These are phyloP conservation scores for Capronia coronata DNA, from an alignment of 2,329 filamentous ascomycete genomes.

Conservation along the genomic window DNA sequence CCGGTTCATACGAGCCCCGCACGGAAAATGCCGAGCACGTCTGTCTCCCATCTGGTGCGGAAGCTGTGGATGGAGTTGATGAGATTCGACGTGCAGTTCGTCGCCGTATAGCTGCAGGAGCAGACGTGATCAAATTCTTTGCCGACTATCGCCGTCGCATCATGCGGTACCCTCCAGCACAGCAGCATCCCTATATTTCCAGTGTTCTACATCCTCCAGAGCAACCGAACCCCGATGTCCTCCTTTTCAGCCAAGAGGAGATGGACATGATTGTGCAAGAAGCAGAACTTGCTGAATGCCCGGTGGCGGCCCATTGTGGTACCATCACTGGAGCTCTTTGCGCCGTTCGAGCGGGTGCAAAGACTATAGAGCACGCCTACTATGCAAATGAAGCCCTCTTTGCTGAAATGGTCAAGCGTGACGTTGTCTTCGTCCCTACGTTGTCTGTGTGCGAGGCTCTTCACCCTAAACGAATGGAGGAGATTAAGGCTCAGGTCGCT, in stretches of 20 bases:
- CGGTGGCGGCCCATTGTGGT: conserved; percentile 43
- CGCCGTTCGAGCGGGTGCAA: conserved; percentile 45
- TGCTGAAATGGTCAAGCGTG: conserved; percentile 40
- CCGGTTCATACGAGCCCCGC: conserved; percentile 46
- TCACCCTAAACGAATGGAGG: conserved; percentile 21
- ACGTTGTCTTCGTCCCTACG: conserved; percentile 49
- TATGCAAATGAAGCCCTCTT: conserved; percentile 39
- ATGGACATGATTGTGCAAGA: conserved; percentile 45
- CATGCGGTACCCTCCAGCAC: conserved; percentile 39
- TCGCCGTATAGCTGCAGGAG: conserved; percentile 43
- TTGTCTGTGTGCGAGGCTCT: conserved; percentile 42
- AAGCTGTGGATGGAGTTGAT: conserved; percentile 45
- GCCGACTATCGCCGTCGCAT: conserved; percentile 45
- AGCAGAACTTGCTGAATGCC: conserved; percentile 38
- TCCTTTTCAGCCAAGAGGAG: conserved; percentile 15
- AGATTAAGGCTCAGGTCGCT: conserved; percentile 32
- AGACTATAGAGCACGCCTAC: conserved; percentile 45
- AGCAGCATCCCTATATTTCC: conserved; percentile 27
- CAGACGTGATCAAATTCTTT: conserved; percentile 49
- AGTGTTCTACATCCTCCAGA: conserved; percentile 13
- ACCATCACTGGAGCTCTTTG: conserved; percentile 41
- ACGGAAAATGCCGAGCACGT: conserved; percentile 39
- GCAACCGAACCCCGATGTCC: conserved; percentile 9
- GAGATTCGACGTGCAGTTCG: conserved; percentile 45
- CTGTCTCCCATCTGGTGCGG: conserved; percentile 35